A percentile compares a stretch with the other conserved stretches of the same genome.
Evolutionary conservation across 768 basidiomycete genomes (phyloP).

Genomic region (Fomitopsis serialis): DNA sequence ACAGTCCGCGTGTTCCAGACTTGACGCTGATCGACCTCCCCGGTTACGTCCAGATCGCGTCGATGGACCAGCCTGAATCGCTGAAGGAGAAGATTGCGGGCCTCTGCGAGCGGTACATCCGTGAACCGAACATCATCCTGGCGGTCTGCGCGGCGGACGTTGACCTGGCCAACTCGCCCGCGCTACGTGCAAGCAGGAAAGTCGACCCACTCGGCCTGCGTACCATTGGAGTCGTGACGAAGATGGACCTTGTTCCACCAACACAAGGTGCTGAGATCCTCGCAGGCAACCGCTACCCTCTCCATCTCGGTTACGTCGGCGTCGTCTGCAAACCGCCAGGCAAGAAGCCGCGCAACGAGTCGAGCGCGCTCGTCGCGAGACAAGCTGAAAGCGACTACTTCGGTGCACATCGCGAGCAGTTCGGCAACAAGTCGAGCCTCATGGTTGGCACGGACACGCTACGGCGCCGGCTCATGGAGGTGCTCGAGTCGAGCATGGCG

Average conservation of each 20-base stretch:
- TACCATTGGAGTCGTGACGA: conserved; percentile 96
- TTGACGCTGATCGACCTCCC: conserved; percentile 96
- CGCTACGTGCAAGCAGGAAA: conserved; percentile 85
- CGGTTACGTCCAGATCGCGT: conserved; percentile 93
- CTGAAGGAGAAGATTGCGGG: conserved; percentile 88
- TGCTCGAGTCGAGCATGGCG: conserved; percentile 96
- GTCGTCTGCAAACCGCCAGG: conserved; percentile 82
- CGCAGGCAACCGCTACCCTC: conserved; percentile 88
- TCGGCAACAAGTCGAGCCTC: conserved; percentile 54
- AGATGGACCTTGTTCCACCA: conserved; percentile 95
- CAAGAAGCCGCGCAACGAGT: conserved; percentile 47
- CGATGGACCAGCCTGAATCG: conserved; percentile 91
- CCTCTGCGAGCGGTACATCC: conserved; percentile 94
- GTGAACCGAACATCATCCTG: conserved; percentile 99
- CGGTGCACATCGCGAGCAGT: conserved; percentile 52
- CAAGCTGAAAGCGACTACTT: conserved; percentile 69
- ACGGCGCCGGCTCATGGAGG: conserved; percentile 89
- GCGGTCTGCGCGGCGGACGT: conserved; percentile 98
- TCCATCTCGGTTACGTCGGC: conserved; percentile 95
- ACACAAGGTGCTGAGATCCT: conserved; percentile 80
- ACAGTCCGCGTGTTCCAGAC: conserved; percentile 94
- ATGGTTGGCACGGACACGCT: conserved; percentile 93
- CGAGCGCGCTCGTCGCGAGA: conserved; percentile 42
- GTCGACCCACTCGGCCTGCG: conserved; percentile 93
- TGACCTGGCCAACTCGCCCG: conserved; percentile 96